Percentiles rank a stretch among this genome's conserved stretches.
Conservation (phyloP, 2,329 filamentous ascomycete species). For the Atkinsonella hypoxylon region DNA sequence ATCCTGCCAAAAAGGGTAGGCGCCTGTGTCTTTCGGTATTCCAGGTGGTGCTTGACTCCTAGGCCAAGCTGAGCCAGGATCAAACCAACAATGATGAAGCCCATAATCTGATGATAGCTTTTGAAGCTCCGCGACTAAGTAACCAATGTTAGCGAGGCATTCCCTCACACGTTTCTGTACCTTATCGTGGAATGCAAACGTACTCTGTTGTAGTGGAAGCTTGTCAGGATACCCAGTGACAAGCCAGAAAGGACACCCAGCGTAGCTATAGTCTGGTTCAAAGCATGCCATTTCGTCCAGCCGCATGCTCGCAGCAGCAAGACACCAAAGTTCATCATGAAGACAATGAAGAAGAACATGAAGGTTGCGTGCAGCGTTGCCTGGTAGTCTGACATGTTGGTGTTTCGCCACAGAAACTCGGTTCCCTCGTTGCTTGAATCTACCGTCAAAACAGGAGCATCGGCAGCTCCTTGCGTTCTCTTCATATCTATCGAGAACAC, state of each 20-base stretch:
- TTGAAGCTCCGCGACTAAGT: conserved; percentile 39
- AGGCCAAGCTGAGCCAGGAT: conserved; percentile 41
- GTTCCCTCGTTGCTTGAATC: conserved; percentile 24
- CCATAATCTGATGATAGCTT: conserved; percentile 46
- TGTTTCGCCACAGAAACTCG: conserved; percentile 17
- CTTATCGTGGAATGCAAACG: conserved; percentile 13
- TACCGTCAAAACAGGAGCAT: conserved; percentile 27
- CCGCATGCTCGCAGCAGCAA: conserved; percentile 39
- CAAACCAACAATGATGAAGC: conserved; percentile 39
- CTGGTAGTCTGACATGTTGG: conserved; percentile 24
- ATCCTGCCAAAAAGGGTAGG: conserved; percentile 38
- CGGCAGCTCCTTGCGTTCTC: conserved; percentile 33
- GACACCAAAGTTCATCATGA: conserved; percentile 43
- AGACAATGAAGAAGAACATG: conserved; percentile 45
- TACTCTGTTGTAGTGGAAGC: conserved; percentile 44
- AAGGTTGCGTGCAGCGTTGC: conserved; percentile 33
- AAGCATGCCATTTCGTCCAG: conserved; percentile 41
- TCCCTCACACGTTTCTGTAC: background rate
- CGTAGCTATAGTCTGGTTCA: conserved; percentile 38
- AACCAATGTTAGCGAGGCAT: background rate
- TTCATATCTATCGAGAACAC: conserved; percentile 43
- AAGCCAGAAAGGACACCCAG: conserved; percentile 36
- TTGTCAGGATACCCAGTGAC: conserved; percentile 39
- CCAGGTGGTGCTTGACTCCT: conserved; percentile 43
- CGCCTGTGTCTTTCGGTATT: conserved; percentile 36